These are phyloP conservation scores for Rhizophora apiculata DNA, from an alignment of 345 rosid species.

Conservation along the genomic window DNA sequence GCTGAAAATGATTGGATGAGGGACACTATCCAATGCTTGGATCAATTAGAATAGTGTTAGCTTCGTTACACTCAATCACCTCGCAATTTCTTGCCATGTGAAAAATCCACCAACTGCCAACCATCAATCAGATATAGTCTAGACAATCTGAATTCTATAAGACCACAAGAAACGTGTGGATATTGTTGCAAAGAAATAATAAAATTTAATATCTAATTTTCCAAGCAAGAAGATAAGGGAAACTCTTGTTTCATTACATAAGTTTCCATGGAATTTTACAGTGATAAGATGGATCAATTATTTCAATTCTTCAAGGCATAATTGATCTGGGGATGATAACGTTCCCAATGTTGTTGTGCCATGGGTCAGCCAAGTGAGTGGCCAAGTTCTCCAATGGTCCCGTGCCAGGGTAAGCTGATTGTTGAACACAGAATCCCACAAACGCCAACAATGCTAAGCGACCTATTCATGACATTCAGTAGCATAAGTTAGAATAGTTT, in stretches of 20 bases:
- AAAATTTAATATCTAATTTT: not conserved
- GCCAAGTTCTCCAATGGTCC: slow-evolving; percentile 99
- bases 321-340: slow-evolving; percentile 53
- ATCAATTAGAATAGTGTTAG: too few relatives aligned
- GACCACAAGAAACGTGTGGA: too few relatives aligned
- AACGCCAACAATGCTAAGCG: slow-evolving; percentile 90
- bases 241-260: slow-evolving; percentile 24
- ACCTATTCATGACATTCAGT: slow-evolving; percentile 37
- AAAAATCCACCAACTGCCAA: too few relatives aligned
- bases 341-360: slow-evolving; percentile 95
- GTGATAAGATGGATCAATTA: slow-evolving; percentile 4
- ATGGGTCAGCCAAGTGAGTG: slow-evolving; percentile 92
- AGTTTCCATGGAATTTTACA: slow-evolving; percentile 31
- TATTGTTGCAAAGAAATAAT: too few relatives aligned
- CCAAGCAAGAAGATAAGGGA: not conserved
- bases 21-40: too few relatives aligned
- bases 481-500: not conserved
- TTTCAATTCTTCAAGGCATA: slow-evolving; percentile 33
- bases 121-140: too few relatives aligned
- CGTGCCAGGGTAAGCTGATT: slow-evolving; percentile 93
- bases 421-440: slow-evolving; percentile 93
- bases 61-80: too few relatives aligned
- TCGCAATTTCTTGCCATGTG: too few relatives aligned
- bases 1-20: too few relatives aligned
- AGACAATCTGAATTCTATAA: too few relatives aligned